Base-by-base conservation (phyloP, 768 basidiomycete species). In the Russula olivacea region DNA sequence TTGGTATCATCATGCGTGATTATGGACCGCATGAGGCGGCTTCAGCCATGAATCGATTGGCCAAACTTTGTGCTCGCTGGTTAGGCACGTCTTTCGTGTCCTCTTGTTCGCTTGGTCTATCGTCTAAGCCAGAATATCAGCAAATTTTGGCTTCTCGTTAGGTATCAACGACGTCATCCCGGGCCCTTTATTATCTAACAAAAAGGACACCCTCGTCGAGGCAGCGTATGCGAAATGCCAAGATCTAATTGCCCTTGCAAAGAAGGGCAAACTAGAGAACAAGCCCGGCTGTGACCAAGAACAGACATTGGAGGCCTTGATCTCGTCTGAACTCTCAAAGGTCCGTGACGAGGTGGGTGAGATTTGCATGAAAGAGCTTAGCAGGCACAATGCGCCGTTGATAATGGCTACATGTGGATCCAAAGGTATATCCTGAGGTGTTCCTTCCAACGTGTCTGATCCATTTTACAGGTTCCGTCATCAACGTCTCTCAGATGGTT, bases 331-430 rank as follows among this genome's bases (percentile, higher is more conserved):
- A 9, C 78, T 99, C 61, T 98, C 95, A 57, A 90, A 91, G 71
- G 97, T 99, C 68, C 89, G 97, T 76, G 94, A 93, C 71, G 88
- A 90, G 59, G 94, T 97, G 30, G 97, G 97, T 65, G 89, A 97
- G 69, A 93, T 95, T 62, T 99, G 97, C 76, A 96, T 99, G 94
- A 87, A 83, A 71, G 97, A 99, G 72, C 82, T 99, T n/a, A 96
- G 93, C 71, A 83, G 93, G 55, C 92, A 96, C 73, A 99, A 98
- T 71, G 94, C 97, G 2, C 93, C 97, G 2, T 78, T 97, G 3
- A 96, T 98, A 77, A 98, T 98, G 97, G 96, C 97, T 55, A 97
- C 93, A 45, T 98, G 95, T 76, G 96, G 96, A 73, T 98, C 97
- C 6, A 98, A 98, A 82, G 97, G 96, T 91, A 23, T 41, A 23